Evolutionary conservation across 495 filamentous ascomycete species (phyloP).

Genomic region (Chaetomium fimeti): DNA sequence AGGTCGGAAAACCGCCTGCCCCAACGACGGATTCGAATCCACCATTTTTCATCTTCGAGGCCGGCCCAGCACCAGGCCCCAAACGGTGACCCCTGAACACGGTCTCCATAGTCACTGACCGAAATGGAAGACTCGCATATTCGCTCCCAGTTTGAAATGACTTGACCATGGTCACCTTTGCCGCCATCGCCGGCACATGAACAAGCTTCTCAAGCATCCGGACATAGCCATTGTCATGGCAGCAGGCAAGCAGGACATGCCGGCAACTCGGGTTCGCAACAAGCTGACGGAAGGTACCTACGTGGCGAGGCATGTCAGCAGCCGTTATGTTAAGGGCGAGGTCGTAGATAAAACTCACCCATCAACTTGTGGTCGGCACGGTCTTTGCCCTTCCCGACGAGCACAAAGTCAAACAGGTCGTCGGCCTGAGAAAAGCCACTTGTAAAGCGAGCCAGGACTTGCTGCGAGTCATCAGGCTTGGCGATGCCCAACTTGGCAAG

Average conservation of each 20-base stretch:
- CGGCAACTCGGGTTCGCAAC: constrained; percentile 57
- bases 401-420: constrained; percentile 58
- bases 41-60: not conserved
- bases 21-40: too few relatives aligned
- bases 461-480: constrained; percentile 23
- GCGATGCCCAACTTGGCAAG: constrained; percentile 31
- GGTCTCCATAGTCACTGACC: constrained; percentile 33
- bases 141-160: constrained; percentile 45
- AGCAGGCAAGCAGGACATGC: constrained; percentile 59
- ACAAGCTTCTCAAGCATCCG: constrained; percentile 53
- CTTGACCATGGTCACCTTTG: constrained; percentile 54
- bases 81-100: constrained; percentile 22
- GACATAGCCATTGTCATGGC: constrained; percentile 60
- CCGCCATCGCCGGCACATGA: constrained; percentile 29
- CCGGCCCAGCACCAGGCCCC: not conserved
- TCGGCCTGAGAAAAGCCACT: constrained; percentile 57
- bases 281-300: constrained; percentile 57
- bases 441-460: constrained; percentile 39
- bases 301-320: not conserved
- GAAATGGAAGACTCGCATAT: constrained; percentile 43
- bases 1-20: too few relatives aligned
- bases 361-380: constrained; percentile 57
- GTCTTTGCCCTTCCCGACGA: constrained; percentile 59
- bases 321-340: not conserved
- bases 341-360: constrained; percentile 31